These are phyloP conservation scores for Plenodomus tracheiphilus DNA, from an alignment of 2,329 filamentous ascomycete species.

Conservation along the genomic window DNA sequence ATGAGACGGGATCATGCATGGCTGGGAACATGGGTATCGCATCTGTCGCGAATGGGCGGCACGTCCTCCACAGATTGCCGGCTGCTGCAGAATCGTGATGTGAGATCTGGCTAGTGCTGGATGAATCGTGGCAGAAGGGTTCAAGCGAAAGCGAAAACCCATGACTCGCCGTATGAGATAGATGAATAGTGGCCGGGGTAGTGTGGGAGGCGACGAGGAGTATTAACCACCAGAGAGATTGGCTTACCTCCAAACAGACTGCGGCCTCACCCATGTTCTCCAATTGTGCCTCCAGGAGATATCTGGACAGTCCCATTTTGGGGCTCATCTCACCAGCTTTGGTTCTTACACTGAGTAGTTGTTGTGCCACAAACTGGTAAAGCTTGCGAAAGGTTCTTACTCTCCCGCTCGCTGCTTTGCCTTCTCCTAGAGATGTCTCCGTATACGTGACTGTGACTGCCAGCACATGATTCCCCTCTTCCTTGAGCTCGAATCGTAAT, in stretches of 20 bases:
- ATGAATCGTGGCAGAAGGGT: conserved; percentile 1
- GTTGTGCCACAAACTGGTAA: conserved; percentile 94
- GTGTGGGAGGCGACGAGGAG: too few relatives aligned
- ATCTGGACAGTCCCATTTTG: conserved; percentile 53
- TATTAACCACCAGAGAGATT: neutral
- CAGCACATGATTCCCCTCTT: conserved; percentile 91
- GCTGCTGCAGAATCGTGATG: conserved; percentile 13
- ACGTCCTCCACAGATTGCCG: conserved; percentile 15
- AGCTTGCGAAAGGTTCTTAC: conserved; percentile 89
- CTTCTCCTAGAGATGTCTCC: conserved; percentile 68
- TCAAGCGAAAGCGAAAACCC: conserved; percentile 3
- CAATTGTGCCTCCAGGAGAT: conserved; percentile 88
- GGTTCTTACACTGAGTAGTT: conserved; percentile 85
- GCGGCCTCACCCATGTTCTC: conserved; percentile 89
- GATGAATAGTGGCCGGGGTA: conserved; percentile 9
- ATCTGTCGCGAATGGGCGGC: conserved; percentile 1
- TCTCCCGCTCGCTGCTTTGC: conserved; percentile 58
- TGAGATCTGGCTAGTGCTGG: conserved; percentile 11
- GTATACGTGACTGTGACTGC: conserved; percentile 94
- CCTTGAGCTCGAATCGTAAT: conserved; percentile 83
- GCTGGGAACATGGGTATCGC: neutral
- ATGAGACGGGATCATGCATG: neutral
- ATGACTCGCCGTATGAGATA: conserved; percentile 13
- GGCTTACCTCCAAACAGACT: conserved; percentile 71
- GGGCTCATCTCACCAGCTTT: conserved; percentile 71